Evolutionary conservation across 2,329 filamentous ascomycete genomes (phyloP).

Genomic region (Diaporthe vexans): DNA sequence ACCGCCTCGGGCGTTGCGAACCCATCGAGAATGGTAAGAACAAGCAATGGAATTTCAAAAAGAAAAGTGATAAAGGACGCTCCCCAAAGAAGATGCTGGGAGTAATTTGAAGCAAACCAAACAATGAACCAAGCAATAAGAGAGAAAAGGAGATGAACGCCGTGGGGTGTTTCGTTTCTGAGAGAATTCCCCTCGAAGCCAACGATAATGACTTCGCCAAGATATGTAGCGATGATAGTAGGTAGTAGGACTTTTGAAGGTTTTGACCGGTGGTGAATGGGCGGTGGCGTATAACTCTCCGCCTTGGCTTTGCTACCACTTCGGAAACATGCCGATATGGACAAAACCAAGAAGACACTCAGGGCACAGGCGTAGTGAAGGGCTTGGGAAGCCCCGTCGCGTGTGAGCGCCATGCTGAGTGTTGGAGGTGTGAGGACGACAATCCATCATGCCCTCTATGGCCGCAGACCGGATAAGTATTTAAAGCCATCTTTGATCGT

Average conservation of each 20-base stretch:
- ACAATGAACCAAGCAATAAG: background rate
- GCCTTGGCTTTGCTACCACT: background rate
- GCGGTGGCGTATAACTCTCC: background rate
- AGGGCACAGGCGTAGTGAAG: slow-evolving; percentile 15
- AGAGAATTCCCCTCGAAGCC: background rate
- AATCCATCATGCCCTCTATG: background rate
- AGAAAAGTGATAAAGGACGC: background rate
- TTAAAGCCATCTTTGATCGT: background rate
- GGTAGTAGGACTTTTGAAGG: background rate
- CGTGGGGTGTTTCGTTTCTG: background rate
- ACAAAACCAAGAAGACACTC: background rate
- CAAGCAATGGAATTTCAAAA: background rate
- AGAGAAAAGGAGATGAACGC: background rate
- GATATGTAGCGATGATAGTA: background rate
- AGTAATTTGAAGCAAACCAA: slow-evolving; percentile 1
- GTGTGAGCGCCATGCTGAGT: background rate
- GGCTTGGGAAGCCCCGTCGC: background rate
- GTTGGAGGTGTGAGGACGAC: background rate
- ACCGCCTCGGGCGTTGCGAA: background rate
- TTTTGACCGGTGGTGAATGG: background rate
- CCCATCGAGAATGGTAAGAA: background rate
- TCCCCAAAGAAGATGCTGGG: background rate
- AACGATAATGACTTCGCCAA: background rate
- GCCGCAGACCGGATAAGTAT: background rate
- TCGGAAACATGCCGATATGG: background rate